Evolutionary conservation across 2,329 filamentous ascomycete genomes (phyloP), one percentile per base, ranked within the genome.

Genomic region (Colletotrichum truncatum): DNA sequence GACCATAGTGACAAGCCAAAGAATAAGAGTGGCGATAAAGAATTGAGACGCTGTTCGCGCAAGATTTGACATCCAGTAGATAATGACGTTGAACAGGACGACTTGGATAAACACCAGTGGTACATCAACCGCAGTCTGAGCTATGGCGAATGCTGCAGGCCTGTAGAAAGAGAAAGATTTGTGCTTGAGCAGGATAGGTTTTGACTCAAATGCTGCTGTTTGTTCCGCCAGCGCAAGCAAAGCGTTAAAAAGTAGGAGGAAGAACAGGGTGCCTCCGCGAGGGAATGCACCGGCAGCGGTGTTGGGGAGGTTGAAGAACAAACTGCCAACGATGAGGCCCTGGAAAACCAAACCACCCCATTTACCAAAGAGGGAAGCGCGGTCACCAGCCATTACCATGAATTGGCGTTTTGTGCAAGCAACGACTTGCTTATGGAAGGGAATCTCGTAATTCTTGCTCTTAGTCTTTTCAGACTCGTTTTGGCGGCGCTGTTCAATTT

Each of bases 91-190:
- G 71, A 90, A 90, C 5, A 89, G 75, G 7, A 84, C 69, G 3
- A 89, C 85, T 69, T 89, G 86, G 9, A 89, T 74, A 16, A 88
- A 75, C 0, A 88, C 82, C 8, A 89, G 75, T 0, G 88, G 87
- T 1, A 88, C 74, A 70, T 90, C 75, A 9, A 74, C 71, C 4
- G 72, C 45, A 3, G 71, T 74, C 48, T 75, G 73, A 2, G 73
- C 74, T 6, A 76, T 56, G 7, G 86, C 87, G 66, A 84, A 88
- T 16, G 88, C 87, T 0, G 86, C 80, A 2, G 87, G 88, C 4
- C 85, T 86, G 68, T 91, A 91, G 74, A 92, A 91, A 0, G 88
- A 88, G 68, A 91, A 92, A 23, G 84, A 87, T 72, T 91, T 91
- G 75, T 92, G 90, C 73, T 92, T 92, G 56, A 91, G 77, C 38